Conservation (phyloP, 306 rosid species). For the Cicer arietinum region DNA sequence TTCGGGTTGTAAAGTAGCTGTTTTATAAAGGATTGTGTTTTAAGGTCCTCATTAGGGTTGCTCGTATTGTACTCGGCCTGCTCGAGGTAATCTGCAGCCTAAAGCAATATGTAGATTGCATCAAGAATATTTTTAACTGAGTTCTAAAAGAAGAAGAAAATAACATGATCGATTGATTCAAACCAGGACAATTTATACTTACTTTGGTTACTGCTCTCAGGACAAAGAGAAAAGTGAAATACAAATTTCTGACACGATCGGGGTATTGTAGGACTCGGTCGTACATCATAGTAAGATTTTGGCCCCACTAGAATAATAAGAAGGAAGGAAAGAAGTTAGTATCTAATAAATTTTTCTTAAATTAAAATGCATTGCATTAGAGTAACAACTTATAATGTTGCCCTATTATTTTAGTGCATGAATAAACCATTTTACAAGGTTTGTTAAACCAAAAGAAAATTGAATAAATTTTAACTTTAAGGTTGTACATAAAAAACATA, state of each 20-base stretch:
- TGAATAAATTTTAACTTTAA: background rate
- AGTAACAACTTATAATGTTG: constrained; percentile 6
- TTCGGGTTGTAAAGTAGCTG: constrained; percentile 80
- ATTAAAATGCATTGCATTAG: background rate
- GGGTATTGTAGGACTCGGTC: constrained; percentile 86
- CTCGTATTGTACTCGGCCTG: constrained; percentile 93
- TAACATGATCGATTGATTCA: constrained; percentile 24
- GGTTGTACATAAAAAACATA: background rate
- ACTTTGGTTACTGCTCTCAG: constrained; percentile 97
- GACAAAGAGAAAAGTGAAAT: constrained; percentile 92
- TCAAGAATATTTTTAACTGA: constrained; percentile 29
- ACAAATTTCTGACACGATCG: constrained; percentile 89
- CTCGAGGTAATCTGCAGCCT: constrained; percentile 94
- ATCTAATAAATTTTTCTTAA: constrained; percentile 5
- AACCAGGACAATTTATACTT: constrained; percentile 43
- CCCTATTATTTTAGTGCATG: background rate
- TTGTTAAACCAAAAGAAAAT: background rate
- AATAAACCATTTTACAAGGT: background rate
- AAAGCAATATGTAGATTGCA: constrained; percentile 44
- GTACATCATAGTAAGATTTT: constrained; percentile 73
- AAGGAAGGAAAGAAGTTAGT: constrained; percentile 36
- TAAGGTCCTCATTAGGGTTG: constrained; percentile 75
- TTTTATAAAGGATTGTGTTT: constrained; percentile 75
- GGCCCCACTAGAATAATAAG: constrained; percentile 82
- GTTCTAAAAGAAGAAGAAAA: constrained; percentile 8